These are phyloP conservation scores for Crithidia mellificae DNA, from an alignment of 208 protist genomes.

Conservation along the genomic window DNA sequence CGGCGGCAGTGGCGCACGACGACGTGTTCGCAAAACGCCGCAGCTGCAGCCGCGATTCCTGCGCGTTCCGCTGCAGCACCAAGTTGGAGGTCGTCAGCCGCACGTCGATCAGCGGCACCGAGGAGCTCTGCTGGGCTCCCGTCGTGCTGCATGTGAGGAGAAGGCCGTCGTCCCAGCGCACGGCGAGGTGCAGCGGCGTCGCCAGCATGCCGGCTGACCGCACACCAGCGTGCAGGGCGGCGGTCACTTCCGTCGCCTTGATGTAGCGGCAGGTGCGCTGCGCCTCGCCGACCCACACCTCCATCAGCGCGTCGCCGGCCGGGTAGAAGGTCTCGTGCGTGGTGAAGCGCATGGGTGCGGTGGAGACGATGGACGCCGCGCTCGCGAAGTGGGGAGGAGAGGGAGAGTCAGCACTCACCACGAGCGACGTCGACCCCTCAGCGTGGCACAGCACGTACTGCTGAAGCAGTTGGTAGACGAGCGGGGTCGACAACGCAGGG, in stretches of 20 bases:
- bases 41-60: slow-evolving; percentile 13
- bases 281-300: slow-evolving; percentile 63
- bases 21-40: slow-evolving; percentile 32
- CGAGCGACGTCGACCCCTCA: slow-evolving; percentile 20
- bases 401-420: background rate
- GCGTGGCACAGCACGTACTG: slow-evolving; percentile 25
- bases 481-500: slow-evolving; percentile 5
- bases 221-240: slow-evolving; percentile 55
- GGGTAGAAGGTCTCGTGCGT: slow-evolving; percentile 36
- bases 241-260: slow-evolving; percentile 60
- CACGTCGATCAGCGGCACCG: slow-evolving; percentile 19
- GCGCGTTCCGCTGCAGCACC: slow-evolving; percentile 22
- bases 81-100: slow-evolving; percentile 23
- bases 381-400: background rate
- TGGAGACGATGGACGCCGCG: slow-evolving; percentile 1
- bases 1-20: slow-evolving; percentile 13
- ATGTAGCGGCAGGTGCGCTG: slow-evolving; percentile 74
- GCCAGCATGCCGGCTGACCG: background rate
- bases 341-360: slow-evolving; percentile 27
- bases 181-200: slow-evolving; percentile 32
- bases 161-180: slow-evolving; percentile 77
- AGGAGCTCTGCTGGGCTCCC: background rate
- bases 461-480: slow-evolving; percentile 13
- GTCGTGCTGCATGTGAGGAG: slow-evolving; percentile 52
- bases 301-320: slow-evolving; percentile 54